Conservation (phyloP, 106 monocot species). For the Phalaenopsis equestris region DNA sequence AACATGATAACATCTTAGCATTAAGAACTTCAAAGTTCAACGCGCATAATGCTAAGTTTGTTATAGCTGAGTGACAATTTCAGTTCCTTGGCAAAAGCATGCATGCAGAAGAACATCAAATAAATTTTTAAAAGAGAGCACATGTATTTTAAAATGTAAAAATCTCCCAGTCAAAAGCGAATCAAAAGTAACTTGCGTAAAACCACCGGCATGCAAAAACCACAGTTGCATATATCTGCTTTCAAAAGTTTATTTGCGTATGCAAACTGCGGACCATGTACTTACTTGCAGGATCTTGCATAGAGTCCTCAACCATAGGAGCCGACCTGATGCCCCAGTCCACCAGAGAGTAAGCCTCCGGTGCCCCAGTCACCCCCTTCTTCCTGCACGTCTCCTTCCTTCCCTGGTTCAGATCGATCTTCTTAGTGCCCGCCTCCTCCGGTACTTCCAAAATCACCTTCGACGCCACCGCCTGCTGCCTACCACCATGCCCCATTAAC, state of each 20-base stretch:
- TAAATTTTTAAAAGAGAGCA: not conserved
- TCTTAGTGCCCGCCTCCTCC: constrained; percentile 64
- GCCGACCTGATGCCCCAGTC: constrained; percentile 26
- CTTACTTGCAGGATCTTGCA: constrained; percentile 52
- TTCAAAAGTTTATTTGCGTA: not conserved
- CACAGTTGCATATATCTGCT: not conserved
- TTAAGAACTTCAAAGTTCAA: not conserved
- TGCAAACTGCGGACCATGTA: not conserved
- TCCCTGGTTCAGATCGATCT: constrained; percentile 38
- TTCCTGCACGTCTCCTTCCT: constrained; percentile 40
- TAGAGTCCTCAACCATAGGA: constrained; percentile 18
- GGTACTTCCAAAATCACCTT: constrained; percentile 57
- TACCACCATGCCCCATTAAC: constrained; percentile 22
- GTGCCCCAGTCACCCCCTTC: constrained; percentile 29
- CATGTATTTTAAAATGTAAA: not conserved
- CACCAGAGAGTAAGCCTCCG: constrained; percentile 24
- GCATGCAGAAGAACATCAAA: not conserved
- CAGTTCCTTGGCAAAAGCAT: not conserved
- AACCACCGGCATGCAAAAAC: not conserved
- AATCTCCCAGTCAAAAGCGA: not conserved
- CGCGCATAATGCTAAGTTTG: not conserved
- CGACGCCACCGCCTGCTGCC: constrained; percentile 5
- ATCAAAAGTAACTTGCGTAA: not conserved
- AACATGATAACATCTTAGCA: not conserved
- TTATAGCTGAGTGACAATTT: not conserved